These are phyloP conservation scores for Gelatoporia subvermispora DNA, from an alignment of 768 basidiomycete species.

Conservation along the genomic window DNA sequence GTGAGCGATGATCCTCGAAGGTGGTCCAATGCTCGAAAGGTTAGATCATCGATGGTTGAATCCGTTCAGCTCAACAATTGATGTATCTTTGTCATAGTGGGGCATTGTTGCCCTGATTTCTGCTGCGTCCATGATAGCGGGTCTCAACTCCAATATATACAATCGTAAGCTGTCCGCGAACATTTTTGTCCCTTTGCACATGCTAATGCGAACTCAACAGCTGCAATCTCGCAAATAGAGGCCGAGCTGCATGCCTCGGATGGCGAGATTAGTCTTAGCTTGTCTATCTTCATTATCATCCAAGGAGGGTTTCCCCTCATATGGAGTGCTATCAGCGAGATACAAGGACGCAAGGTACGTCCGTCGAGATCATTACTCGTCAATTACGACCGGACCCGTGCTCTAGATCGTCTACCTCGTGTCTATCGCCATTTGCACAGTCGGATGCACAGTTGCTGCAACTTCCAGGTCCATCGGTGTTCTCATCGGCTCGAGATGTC, in stretches of 20 bases:
- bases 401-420: slow-evolving; percentile 48
- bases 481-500: slow-evolving; percentile 61
- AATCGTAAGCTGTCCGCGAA: slow-evolving; percentile 44
- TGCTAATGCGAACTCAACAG: slow-evolving; percentile 28
- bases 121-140: slow-evolving; percentile 52
- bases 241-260: slow-evolving; percentile 53
- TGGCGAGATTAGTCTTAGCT: slow-evolving; percentile 58
- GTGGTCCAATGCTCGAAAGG: slow-evolving; percentile 24
- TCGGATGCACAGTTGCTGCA: slow-evolving; percentile 55
- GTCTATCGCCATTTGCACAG: slow-evolving; percentile 46
- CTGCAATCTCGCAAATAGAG: slow-evolving; percentile 59
- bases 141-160: slow-evolving; percentile 55
- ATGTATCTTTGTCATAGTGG: slow-evolving; percentile 14
- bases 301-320: slow-evolving; percentile 65
- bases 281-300: slow-evolving; percentile 68
- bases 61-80: not conserved
- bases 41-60: not conserved
- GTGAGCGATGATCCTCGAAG: slow-evolving; percentile 22
- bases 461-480: slow-evolving; percentile 48
- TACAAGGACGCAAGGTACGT: slow-evolving; percentile 67
- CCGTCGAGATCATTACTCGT: not conserved
- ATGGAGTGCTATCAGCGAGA: slow-evolving; percentile 69
- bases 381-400: not conserved
- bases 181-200: slow-evolving; percentile 1
- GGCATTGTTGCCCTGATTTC: slow-evolving; percentile 43